Base-by-base conservation (phyloP, 2,329 filamentous ascomycete genomes). In the Penicillium sclerotigenum region DNA sequence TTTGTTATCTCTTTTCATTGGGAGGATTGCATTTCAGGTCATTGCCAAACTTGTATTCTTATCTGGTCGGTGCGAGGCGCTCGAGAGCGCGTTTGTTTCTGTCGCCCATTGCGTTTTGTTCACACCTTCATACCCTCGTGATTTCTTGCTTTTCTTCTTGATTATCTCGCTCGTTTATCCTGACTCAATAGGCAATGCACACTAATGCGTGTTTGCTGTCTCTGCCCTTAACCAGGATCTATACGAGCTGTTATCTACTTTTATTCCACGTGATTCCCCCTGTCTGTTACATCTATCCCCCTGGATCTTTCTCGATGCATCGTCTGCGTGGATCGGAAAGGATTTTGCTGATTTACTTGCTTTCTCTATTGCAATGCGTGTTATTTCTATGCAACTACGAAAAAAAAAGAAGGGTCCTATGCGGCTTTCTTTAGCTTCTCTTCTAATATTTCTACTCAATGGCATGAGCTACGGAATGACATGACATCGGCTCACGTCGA, bases 101-200 rank as follows among this genome's bases (percentile, higher is more conserved):
- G 46, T 64, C 55, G 49, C 52, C 57, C 59, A 59, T 60, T 61
- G 54, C 58, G 54, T 63, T 64, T 68, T 58, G 61, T 65, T 57
- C 37, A 54, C 59, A 58, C 59, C 59, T 62, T 68, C 71, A 71
- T 73, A 72, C 70, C 71, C 70, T 59, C 66, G 60, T 65, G 62
- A 49, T 66, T 60, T 61, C 52, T 55, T 63, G 53, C 46, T 60
- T 55, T 56, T 43, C 18, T 45, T 62, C 59, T 50, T 33, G 40
- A 55, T 51, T 59, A 28, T 46, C 37, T 59, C 42, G 53, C 47
- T 60, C 47, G 42, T 50, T 53, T 41, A 57, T 49, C 37, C 58
- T 54, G 48, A 43, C 47, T 49, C 47, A 49, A 24, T 50, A 48
- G 11, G 46, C 37, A 42, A 49, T 59, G 38, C 42, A 42, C 56